Percentiles rank a stretch among this genome's conserved stretches.
These are phyloP conservation scores for Ploettnerulaceae sp. DNA, from an alignment of 2,329 filamentous ascomycete species.

Conservation along the genomic window DNA sequence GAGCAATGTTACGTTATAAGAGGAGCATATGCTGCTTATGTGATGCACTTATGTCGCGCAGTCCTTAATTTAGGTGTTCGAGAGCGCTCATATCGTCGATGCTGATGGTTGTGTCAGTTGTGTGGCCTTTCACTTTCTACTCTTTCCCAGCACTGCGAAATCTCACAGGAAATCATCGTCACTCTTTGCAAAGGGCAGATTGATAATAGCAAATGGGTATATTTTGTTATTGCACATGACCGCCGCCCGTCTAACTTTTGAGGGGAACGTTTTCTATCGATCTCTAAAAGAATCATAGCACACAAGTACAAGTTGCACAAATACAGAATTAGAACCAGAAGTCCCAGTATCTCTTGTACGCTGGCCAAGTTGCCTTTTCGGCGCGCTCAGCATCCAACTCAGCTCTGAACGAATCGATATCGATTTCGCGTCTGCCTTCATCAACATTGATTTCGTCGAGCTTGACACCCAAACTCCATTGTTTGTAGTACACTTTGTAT, in stretches of 20 bases:
- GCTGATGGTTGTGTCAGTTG: too few relatives aligned
- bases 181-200: too few relatives aligned
- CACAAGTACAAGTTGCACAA: not conserved
- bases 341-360: conserved; percentile 29
- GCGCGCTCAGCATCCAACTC: conserved; percentile 32
- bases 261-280: not conserved
- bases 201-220: not conserved
- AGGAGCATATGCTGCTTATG: too few relatives aligned
- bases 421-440: conserved; percentile 31
- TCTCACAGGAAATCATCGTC: too few relatives aligned
- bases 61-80: too few relatives aligned
- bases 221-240: not conserved
- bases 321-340: conserved; percentile 19
- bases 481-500: conserved; percentile 55
- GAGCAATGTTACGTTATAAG: too few relatives aligned
- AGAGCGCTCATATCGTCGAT: too few relatives aligned
- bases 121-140: too few relatives aligned
- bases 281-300: not conserved
- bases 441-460: conserved; percentile 30
- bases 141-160: too few relatives aligned
- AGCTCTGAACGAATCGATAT: conserved; percentile 29
- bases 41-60: too few relatives aligned
- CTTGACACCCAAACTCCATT: conserved; percentile 29
- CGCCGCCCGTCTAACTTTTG: not conserved
- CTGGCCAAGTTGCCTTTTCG: conserved; percentile 28